These are phyloP conservation scores for Xerocomus brunneocitrinus DNA, from an alignment of 768 basidiomycete species.

Conservation along the genomic window DNA sequence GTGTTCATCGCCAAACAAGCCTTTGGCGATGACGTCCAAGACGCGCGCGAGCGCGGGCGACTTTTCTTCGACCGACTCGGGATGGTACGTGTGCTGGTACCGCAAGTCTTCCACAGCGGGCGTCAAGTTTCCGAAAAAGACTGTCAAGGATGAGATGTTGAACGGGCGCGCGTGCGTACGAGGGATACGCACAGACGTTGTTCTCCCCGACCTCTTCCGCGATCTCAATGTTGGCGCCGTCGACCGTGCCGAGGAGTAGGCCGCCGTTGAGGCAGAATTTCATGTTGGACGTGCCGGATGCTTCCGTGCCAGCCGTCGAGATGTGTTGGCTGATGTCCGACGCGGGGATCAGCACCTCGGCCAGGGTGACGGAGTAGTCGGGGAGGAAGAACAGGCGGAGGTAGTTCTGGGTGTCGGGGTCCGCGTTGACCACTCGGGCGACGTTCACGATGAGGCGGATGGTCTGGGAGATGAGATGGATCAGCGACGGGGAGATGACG, in stretches of 20 bases:
- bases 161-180: neutral
- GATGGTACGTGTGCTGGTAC: slow-evolving; percentile 81
- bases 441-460: slow-evolving; percentile 94
- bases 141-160: slow-evolving; percentile 30
- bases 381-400: slow-evolving; percentile 93
- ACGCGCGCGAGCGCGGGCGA: slow-evolving; percentile 80
- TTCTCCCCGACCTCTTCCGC: slow-evolving; percentile 92
- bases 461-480: slow-evolving; percentile 41
- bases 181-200: slow-evolving; percentile 75
- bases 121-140: slow-evolving; percentile 89
- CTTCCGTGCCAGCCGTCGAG: slow-evolving; percentile 94
- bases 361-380: slow-evolving; percentile 85
- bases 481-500: neutral
- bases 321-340: slow-evolving; percentile 96
- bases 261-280: slow-evolving; percentile 92
- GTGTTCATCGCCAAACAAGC: slow-evolving; percentile 72
- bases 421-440: slow-evolving; percentile 59
- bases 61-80: slow-evolving; percentile 74
- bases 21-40: slow-evolving; percentile 67
- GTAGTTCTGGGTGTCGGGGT: slow-evolving; percentile 83
- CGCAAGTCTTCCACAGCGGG: slow-evolving; percentile 85
- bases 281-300: slow-evolving; percentile 79
- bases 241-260: slow-evolving; percentile 82
- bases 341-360: slow-evolving; percentile 85
- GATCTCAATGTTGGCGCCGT: slow-evolving; percentile 96